Percentiles rank a stretch among this genome's conserved stretches.
Conservation (phyloP, 2,329 filamentous ascomycete genomes). For the Colletotrichum musae region DNA sequence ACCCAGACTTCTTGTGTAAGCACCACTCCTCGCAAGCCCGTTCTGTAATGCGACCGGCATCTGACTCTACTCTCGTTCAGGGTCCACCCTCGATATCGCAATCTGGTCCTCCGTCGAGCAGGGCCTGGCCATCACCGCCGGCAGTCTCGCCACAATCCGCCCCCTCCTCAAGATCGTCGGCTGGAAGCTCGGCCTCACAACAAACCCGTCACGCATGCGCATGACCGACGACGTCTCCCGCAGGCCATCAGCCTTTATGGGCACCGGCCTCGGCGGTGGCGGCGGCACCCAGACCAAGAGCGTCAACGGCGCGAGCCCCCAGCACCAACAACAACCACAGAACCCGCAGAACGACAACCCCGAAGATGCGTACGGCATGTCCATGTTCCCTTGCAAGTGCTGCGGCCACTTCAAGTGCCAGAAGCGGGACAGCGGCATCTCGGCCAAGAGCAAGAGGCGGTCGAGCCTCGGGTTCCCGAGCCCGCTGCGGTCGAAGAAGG, state of each 20-base stretch:
- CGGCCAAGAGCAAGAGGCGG: not conserved
- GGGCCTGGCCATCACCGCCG: conserved; percentile 63
- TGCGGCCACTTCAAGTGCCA: conserved; percentile 19
- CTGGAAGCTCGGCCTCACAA: conserved; percentile 49
- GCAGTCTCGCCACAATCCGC: conserved; percentile 62
- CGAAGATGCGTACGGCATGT: conserved; percentile 16
- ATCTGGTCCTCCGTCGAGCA: conserved; percentile 65
- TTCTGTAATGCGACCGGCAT: no score
- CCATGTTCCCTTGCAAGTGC: conserved; percentile 19
- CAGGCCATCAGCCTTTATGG: conserved; percentile 14
- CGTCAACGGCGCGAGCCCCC: not conserved
- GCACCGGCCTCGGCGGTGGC: not conserved
- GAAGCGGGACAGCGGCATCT: conserved; percentile 7
- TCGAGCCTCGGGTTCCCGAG: conserved; percentile 5
- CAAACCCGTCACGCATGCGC: conserved; percentile 11
- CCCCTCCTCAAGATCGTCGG: conserved; percentile 57
- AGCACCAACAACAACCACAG: not conserved
- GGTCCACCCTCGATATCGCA: conserved; percentile 58
- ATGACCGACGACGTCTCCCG: conserved; percentile 14
- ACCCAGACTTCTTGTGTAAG: conserved; percentile 61
- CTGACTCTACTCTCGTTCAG: conserved; percentile 40
- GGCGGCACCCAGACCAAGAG: not conserved
- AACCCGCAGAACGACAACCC: no score
- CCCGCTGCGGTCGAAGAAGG: not conserved
- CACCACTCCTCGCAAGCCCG: no score